Percentiles rank a stretch among this genome's conserved stretches.
Conservation (phyloP, 768 basidiomycete genomes). For the Pholiota microspora region DNA sequence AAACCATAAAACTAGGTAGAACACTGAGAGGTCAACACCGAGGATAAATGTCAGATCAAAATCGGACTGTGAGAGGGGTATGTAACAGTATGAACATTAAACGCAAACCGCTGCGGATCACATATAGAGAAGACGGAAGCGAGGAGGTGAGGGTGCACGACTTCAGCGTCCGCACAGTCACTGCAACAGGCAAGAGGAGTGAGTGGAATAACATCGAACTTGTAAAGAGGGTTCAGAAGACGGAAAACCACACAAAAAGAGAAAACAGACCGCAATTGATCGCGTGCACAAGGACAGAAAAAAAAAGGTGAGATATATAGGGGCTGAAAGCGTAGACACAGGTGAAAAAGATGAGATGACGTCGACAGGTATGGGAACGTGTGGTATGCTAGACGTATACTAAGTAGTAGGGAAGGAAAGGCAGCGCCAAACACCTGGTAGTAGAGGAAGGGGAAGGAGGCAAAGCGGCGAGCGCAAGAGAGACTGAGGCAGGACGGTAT, state of each 20-base stretch:
- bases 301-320: background rate
- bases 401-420: slow-evolving; percentile 3
- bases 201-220: no score
- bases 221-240: no score
- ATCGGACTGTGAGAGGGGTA: background rate
- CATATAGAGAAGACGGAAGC: background rate
- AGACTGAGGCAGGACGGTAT: background rate
- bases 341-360: slow-evolving; percentile 4
- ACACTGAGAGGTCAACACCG: no score
- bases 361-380: slow-evolving; percentile 9
- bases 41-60: background rate
- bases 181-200: no score
- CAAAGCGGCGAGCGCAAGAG: background rate
- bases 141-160: no score
- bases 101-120: background rate
- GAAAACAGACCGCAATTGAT: background rate
- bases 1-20: background rate
- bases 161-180: no score
- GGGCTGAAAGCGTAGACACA: background rate
- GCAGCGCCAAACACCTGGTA: no score
- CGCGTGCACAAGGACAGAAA: background rate
- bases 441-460: background rate
- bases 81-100: background rate
- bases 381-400: slow-evolving; percentile 12
- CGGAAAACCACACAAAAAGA: background rate